Evolutionary conservation across 1,284 basidiomycete species (phyloP).

Genomic region (Ustilago esculenta): DNA sequence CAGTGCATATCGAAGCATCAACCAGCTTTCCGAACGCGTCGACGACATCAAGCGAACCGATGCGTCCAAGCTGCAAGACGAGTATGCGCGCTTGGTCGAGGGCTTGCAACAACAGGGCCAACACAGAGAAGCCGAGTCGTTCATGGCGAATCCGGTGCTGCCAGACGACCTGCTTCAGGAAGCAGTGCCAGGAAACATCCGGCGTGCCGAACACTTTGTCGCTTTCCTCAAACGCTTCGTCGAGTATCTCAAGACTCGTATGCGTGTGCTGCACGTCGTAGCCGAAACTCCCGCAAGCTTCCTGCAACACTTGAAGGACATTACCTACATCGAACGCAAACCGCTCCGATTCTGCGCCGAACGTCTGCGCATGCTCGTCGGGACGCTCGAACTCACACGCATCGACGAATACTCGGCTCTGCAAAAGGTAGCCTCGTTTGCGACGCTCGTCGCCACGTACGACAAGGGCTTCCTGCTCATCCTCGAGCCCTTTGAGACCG

Average conservation of each 20-base stretch:
- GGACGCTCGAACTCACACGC: constrained; percentile 88
- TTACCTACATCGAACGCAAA: constrained; percentile 96
- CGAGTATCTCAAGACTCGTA: constrained; percentile 98
- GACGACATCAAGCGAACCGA: constrained; percentile 97
- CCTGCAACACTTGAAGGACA: constrained; percentile 96
- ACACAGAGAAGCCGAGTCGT: constrained; percentile 78
- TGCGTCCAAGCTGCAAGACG: constrained; percentile 91
- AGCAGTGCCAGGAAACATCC: constrained; percentile 96
- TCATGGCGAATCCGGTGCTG: constrained; percentile 87
- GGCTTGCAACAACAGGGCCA: constrained; percentile 77
- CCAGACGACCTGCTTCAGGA: constrained; percentile 94
- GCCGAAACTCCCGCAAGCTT: constrained; percentile 99
- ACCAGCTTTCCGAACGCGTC: constrained; percentile 87
- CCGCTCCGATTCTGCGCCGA: constrained; percentile 98
- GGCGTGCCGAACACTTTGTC: constrained; percentile 98
- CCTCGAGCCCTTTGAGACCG: constrained; percentile 97
- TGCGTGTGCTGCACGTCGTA: constrained; percentile 98
- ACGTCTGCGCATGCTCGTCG: constrained; percentile 89
- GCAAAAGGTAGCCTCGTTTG: constrained; percentile 95
- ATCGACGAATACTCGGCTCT: constrained; percentile 90
- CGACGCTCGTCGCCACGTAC: constrained; percentile 96
- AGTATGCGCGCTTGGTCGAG: constrained; percentile 95
- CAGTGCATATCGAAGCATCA: constrained; percentile 88
- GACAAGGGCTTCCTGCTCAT: constrained; percentile 98
- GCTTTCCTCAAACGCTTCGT: constrained; percentile 98